phyloP scores from a whole-genome alignment of 2,329 filamentous ascomycete genomes.

The Xylaria sp. region DNA sequence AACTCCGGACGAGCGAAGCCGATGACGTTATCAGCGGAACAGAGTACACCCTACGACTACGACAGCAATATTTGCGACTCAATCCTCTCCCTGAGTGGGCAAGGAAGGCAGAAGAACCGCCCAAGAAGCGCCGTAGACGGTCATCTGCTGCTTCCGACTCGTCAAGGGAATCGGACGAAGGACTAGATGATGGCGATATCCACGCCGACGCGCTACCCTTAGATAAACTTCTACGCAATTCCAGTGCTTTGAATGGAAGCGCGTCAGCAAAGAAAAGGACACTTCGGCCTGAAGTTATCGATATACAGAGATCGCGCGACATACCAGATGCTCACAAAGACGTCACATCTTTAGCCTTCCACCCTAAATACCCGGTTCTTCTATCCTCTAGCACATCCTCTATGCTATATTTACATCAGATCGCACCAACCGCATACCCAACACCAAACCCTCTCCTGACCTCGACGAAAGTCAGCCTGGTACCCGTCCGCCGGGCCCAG shows the following conservation, averaged over 20 bases:
- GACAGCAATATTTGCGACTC: slow-evolving; percentile 76
- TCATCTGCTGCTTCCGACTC: slow-evolving; percentile 61
- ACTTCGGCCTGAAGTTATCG: slow-evolving; percentile 85
- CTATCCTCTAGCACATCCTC: slow-evolving; percentile 89
- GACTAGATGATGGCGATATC: slow-evolving; percentile 59
- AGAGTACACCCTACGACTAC: slow-evolving; percentile 84
- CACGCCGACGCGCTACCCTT: slow-evolving; percentile 79
- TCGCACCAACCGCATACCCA: slow-evolving; percentile 78
- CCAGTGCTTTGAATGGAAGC: slow-evolving; percentile 70
- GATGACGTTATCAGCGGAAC: slow-evolving; percentile 89
- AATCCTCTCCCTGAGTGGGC: slow-evolving; percentile 73
- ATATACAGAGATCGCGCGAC: slow-evolving; percentile 90
- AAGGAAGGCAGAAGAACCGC: slow-evolving; percentile 60
- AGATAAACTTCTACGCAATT: slow-evolving; percentile 81
- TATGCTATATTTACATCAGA: slow-evolving; percentile 88
- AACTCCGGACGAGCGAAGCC: slow-evolving; percentile 80
- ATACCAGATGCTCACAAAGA: slow-evolving; percentile 82
- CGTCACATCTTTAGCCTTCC: slow-evolving; percentile 87
- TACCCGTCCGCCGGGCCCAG: slow-evolving; percentile 84
- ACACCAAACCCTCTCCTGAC: slow-evolving; percentile 90
- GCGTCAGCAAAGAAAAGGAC: slow-evolving; percentile 71
- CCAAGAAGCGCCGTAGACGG: slow-evolving; percentile 61
- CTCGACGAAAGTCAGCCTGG: slow-evolving; percentile 85
- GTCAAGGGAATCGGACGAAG: slow-evolving; percentile 46
- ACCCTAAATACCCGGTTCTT: slow-evolving; percentile 87